Evolutionary conservation across 345 rosid species (phyloP).

Genomic region (Corymbia maculata): DNA sequence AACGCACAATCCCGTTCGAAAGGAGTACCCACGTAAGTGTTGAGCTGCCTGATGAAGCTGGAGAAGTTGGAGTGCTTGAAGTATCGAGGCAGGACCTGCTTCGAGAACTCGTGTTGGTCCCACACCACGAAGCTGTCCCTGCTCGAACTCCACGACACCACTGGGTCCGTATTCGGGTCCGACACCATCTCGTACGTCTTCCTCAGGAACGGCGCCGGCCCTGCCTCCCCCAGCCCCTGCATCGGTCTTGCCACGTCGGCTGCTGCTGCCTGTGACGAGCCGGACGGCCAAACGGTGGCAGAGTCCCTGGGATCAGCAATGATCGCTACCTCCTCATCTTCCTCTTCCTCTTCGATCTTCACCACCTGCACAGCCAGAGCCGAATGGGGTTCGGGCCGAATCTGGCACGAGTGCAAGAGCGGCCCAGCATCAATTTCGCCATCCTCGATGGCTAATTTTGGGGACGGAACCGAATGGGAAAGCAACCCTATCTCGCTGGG

Average conservation of each 20-base stretch:
- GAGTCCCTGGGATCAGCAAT: not conserved
- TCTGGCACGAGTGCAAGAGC: not conserved
- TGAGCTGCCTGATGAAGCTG: constrained; percentile 60
- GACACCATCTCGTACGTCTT: not conserved
- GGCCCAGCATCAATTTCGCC: not conserved
- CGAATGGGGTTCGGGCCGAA: not conserved
- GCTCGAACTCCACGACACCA: constrained; percentile 21
- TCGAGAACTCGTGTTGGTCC: constrained; percentile 33
- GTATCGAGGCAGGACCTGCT: constrained; percentile 38
- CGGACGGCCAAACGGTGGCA: not conserved
- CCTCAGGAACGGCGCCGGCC: not conserved
- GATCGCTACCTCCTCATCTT: not conserved
- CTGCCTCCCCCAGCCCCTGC: not conserved
- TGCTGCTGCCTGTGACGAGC: not conserved
- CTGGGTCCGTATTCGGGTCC: not conserved
- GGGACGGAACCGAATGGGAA: not conserved
- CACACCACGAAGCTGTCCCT: constrained; percentile 41
- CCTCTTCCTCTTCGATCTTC: not conserved
- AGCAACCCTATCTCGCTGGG: not conserved
- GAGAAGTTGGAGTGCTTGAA: constrained; percentile 69
- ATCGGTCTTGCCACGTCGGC: constrained; percentile 6
- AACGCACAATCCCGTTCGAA: not conserved
- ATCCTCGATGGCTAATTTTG: not conserved
- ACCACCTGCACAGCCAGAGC: not conserved
- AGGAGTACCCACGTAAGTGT: constrained; percentile 40